Evolutionary conservation across 2,329 filamentous ascomycete genomes (phyloP).

Genomic region (Pestalotiopsis sp.): DNA sequence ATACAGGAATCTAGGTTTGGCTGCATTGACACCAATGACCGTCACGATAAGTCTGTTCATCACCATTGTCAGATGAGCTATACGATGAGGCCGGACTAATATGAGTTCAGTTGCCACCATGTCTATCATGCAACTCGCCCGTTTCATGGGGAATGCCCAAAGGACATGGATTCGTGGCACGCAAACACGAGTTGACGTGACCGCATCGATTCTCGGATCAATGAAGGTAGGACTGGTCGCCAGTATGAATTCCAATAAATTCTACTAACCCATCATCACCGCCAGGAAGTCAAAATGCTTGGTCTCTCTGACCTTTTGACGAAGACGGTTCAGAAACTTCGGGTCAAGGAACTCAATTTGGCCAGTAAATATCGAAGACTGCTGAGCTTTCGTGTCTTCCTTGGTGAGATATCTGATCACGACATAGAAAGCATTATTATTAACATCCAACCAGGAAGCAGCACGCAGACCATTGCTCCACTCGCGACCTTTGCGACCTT

Average conservation of each 20-base stretch:
- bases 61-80: background rate
- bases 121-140: constrained; percentile 24
- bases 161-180: constrained; percentile 38
- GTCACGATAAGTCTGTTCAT: constrained; percentile 33
- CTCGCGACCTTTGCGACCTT: background rate
- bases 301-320: constrained; percentile 34
- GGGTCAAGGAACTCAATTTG: constrained; percentile 37
- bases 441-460: background rate
- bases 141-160: constrained; percentile 28
- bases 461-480: background rate
- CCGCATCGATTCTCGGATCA: constrained; percentile 36
- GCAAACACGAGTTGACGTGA: constrained; percentile 33
- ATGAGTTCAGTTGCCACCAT: constrained; percentile 13
- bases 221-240: constrained; percentile 33
- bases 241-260: background rate
- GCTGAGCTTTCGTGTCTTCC: background rate
- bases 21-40: constrained; percentile 49
- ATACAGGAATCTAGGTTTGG: constrained; percentile 45
- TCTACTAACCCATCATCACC: background rate
- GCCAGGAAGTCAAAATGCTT: constrained; percentile 38
- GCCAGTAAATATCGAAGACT: constrained; percentile 37
- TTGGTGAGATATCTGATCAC: background rate
- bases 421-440: background rate
- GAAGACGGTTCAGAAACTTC: constrained; percentile 32
- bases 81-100: background rate